A percentile compares a stretch with the other conserved stretches of the same genome.
These are phyloP conservation scores for Penicillium paxilli DNA, from an alignment of 495 filamentous ascomycete genomes.

Conservation along the genomic window DNA sequence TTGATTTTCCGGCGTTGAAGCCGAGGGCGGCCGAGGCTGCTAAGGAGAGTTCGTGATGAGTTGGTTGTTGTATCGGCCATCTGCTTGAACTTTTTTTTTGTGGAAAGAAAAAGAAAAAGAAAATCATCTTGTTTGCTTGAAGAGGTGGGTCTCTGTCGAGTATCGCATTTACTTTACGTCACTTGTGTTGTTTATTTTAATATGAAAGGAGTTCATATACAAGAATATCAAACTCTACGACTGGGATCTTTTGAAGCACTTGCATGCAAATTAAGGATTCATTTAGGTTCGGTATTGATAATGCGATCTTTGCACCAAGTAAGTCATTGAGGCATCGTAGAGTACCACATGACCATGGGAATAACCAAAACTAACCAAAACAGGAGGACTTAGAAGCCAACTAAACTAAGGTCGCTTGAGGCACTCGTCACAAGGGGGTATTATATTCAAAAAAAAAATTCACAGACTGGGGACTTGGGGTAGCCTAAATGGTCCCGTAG, in stretches of 20 bases:
- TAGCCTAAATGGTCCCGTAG: slow-evolving; percentile 51
- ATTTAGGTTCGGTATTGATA: background rate
- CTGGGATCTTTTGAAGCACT: too few species aligned
- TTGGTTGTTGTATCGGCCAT: background rate
- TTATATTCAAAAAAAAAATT: too few species aligned
- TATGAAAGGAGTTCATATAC: too few species aligned
- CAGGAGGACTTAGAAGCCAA: too few species aligned
- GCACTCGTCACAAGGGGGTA: background rate
- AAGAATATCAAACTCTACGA: too few species aligned
- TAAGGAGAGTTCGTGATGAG: background rate
- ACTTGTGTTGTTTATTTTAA: too few species aligned
- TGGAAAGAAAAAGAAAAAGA: too few species aligned
- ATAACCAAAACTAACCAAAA: too few species aligned
- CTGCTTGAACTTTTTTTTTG: background rate
- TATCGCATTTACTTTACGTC: too few species aligned
- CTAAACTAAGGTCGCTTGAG: background rate
- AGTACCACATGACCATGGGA: too few species aligned
- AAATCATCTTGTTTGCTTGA: too few species aligned
- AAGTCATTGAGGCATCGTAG: background rate
- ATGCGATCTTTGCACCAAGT: background rate
- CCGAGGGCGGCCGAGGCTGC: slow-evolving; percentile 25
- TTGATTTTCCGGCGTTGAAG: slow-evolving; percentile 76
- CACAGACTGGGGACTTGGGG: background rate
- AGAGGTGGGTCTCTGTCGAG: too few species aligned
- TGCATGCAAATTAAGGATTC: slow-evolving; percentile 1